Percentiles rank a stretch among this genome's conserved stretches.
These are phyloP conservation scores for Aspergillus cristatus DNA, from an alignment of 495 filamentous ascomycete genomes.

Conservation along the genomic window DNA sequence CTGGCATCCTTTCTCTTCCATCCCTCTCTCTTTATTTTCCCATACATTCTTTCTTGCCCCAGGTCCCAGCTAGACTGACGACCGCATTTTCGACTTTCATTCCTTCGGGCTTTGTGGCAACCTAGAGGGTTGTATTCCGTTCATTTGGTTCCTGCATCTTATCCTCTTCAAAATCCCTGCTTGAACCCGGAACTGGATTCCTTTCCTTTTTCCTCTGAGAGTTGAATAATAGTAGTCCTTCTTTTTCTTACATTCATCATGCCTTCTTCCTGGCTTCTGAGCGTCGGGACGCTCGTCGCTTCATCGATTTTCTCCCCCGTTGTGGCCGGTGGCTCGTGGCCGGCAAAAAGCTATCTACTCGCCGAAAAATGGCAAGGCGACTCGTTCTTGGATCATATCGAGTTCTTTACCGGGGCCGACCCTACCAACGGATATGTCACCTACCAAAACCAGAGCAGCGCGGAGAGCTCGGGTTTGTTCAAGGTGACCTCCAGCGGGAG, in stretches of 20 bases:
- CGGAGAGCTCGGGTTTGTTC: slow-evolving; percentile 47
- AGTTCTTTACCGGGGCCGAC: slow-evolving; percentile 43
- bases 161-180: neutral
- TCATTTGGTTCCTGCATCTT: slow-evolving; percentile 7
- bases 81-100: slow-evolving; percentile 9
- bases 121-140: slow-evolving; percentile 16
- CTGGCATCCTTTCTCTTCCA: slow-evolving; percentile 1
- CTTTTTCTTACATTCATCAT: neutral
- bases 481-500: slow-evolving; percentile 39
- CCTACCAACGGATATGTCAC: slow-evolving; percentile 64
- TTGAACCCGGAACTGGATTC: neutral
- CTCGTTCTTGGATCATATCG: slow-evolving; percentile 44
- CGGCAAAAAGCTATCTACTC: slow-evolving; percentile 27
- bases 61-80: slow-evolving; percentile 11
- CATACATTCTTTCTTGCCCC: slow-evolving; percentile 12
- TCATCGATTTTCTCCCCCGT: slow-evolving; percentile 8
- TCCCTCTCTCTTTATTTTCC: slow-evolving; percentile 1
- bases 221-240: neutral
- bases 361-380: slow-evolving; percentile 34
- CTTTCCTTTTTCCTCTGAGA: neutral
- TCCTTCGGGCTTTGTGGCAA: slow-evolving; percentile 1
- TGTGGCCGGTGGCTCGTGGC: slow-evolving; percentile 1
- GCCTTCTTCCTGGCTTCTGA: slow-evolving; percentile 9
- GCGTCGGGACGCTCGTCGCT: slow-evolving; percentile 13
- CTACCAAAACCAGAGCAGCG: slow-evolving; percentile 49